Conservation (phyloP, 345 rosid species). For the Gossypium bickii region DNA sequence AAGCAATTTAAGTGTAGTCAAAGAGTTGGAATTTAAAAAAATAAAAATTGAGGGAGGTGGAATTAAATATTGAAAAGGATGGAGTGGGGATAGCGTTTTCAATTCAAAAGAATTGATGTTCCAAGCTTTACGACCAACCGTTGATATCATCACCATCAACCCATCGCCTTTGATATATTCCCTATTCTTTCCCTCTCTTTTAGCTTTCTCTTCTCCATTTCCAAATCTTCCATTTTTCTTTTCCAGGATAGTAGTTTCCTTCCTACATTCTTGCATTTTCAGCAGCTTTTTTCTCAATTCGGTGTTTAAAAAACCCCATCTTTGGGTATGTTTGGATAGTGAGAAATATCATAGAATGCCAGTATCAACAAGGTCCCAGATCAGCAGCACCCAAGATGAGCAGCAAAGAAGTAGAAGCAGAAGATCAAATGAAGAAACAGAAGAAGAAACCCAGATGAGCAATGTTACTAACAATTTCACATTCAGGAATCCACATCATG, state of each 20-base stretch:
- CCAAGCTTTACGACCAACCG: slow-evolving; percentile 30
- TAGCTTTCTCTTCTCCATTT: slow-evolving; percentile 15
- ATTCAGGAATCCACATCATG: slow-evolving; percentile 79
- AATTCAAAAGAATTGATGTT: slow-evolving; percentile 3
- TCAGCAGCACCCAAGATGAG: slow-evolving; percentile 23
- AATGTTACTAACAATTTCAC: slow-evolving; percentile 17
- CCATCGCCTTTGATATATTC: slow-evolving; percentile 27
- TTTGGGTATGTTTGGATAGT: slow-evolving; percentile 46
- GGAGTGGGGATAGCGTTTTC: not conserved
- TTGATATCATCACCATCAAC: slow-evolving; percentile 20
- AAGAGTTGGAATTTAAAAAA: not conserved
- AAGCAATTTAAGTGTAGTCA: too few relatives aligned
- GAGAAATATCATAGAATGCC: slow-evolving; percentile 53
- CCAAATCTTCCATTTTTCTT: slow-evolving; percentile 3
- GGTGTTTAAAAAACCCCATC: slow-evolving; percentile 18
- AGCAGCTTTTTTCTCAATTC: slow-evolving; percentile 16
- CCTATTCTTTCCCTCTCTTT: slow-evolving; percentile 18
- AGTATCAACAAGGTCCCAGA: slow-evolving; percentile 76
- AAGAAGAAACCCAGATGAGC: slow-evolving; percentile 28
- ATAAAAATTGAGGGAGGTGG: not conserved
- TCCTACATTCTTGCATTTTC: slow-evolving; percentile 18
- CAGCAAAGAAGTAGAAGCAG: slow-evolving; percentile 28
- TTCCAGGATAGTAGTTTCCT: slow-evolving; percentile 10
- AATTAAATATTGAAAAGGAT: not conserved
- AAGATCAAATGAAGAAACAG: slow-evolving; percentile 34